phyloP scores from a whole-genome alignment of 2,329 filamentous ascomycete species.

The Orbilia brochopaga region DNA sequence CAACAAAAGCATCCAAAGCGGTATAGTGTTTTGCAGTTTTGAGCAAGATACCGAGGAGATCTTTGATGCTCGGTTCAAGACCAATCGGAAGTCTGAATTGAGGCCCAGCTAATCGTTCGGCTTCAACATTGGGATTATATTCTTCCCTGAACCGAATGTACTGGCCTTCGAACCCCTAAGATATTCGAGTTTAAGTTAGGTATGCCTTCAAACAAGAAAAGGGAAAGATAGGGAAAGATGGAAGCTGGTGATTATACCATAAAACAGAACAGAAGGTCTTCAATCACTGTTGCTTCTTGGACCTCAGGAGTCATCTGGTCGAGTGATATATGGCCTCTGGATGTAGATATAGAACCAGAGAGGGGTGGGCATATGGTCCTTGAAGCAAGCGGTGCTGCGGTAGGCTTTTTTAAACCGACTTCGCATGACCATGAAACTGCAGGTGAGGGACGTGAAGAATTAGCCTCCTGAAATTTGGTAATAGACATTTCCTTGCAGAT shows the following conservation, averaged over 20 bases:
- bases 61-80: constrained; percentile 86
- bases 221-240: background rate
- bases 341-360: constrained; percentile 71
- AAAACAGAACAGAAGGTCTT: constrained; percentile 91
- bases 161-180: constrained; percentile 87
- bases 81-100: constrained; percentile 79
- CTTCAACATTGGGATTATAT: constrained; percentile 84
- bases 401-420: constrained; percentile 58
- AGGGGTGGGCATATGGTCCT: constrained; percentile 68
- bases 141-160: constrained; percentile 85
- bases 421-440: constrained; percentile 61
- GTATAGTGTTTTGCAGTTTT: constrained; percentile 93
- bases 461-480: too few relatives aligned
- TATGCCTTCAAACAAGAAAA: background rate
- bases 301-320: constrained; percentile 75
- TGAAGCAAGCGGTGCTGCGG: constrained; percentile 74
- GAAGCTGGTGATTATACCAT: constrained; percentile 67
- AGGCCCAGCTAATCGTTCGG: constrained; percentile 83
- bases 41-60: constrained; percentile 85
- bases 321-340: constrained; percentile 72
- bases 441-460: constrained; percentile 59
- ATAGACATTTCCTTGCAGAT: constrained; percentile 57
- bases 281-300: constrained; percentile 85
- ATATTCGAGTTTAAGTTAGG: background rate
- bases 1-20: constrained; percentile 88